Percentiles rank a stretch among this genome's conserved stretches.
These are phyloP conservation scores for Sporothrix luriei DNA, from an alignment of 2,329 filamentous ascomycete genomes.

Conservation along the genomic window DNA sequence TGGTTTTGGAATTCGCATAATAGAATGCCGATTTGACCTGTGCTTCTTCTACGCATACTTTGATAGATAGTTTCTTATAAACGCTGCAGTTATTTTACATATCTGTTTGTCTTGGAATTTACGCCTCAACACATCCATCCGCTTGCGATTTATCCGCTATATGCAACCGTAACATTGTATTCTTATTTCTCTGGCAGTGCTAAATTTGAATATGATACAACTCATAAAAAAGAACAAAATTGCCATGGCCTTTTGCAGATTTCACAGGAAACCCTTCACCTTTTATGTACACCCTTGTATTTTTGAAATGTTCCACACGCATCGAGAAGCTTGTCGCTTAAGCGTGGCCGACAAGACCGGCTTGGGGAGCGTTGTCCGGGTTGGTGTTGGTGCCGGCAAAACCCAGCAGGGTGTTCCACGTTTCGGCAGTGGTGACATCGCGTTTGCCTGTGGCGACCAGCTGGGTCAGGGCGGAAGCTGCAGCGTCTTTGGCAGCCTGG, in stretches of 20 bases:
- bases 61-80: no score
- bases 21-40: neutral
- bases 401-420: slow-evolving; percentile 48
- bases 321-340: slow-evolving; percentile 35
- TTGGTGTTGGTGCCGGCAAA: slow-evolving; percentile 47
- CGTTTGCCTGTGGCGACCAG: slow-evolving; percentile 42
- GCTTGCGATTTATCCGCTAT: no score
- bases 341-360: slow-evolving; percentile 46
- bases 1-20: neutral
- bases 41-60: no score
- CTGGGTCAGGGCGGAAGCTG: slow-evolving; percentile 54
- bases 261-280: no score
- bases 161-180: slow-evolving; percentile 28
- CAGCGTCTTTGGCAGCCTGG: slow-evolving; percentile 59
- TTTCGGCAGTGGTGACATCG: slow-evolving; percentile 46
- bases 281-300: slow-evolving; percentile 46
- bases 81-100: neutral
- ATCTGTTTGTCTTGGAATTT: neutral
- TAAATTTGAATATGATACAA: slow-evolving; percentile 26
- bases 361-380: slow-evolving; percentile 46
- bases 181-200: slow-evolving; percentile 24
- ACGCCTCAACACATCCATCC: no score
- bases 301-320: slow-evolving; percentile 57
- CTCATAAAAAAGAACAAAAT: slow-evolving; percentile 22
- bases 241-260: neutral